These are phyloP conservation scores for Penicillium goetzii DNA, from an alignment of 495 filamentous ascomycete genomes.

Conservation along the genomic window DNA sequence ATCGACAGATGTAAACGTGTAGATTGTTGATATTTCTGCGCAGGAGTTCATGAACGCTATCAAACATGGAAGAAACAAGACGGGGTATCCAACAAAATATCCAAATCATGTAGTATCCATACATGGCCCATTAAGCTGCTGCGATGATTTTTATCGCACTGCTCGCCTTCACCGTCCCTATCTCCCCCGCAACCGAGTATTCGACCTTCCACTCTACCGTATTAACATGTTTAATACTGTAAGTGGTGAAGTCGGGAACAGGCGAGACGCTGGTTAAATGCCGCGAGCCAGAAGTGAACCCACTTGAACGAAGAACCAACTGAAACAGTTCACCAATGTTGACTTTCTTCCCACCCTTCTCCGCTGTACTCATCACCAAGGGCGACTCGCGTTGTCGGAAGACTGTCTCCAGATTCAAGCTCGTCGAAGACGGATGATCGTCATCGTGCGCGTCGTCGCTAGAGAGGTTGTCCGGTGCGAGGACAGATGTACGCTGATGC, in stretches of 20 bases:
- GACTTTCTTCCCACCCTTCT: neutral
- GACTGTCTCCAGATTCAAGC: neutral
- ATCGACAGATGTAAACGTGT: neutral
- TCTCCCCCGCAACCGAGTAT: neutral
- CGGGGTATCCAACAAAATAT: neutral
- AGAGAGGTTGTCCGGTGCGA: neutral
- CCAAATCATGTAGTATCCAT: neutral
- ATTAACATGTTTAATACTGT: conserved; percentile 9
- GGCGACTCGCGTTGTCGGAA: neutral
- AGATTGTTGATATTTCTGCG: neutral
- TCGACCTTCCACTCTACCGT: neutral
- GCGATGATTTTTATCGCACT: neutral
- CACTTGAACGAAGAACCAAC: neutral
- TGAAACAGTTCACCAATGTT: conserved; percentile 13
- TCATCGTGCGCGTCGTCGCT: neutral
- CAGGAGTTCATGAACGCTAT: neutral
- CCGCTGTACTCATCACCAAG: neutral
- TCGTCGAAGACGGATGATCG: neutral
- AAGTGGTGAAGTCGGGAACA: conserved; percentile 8
- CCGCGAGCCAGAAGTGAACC: conserved; percentile 1
- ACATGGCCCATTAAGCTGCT: neutral
- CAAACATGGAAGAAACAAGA: neutral
- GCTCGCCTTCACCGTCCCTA: neutral
- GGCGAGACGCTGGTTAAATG: neutral
- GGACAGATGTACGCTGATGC: neutral